A percentile compares a stretch with the other conserved stretches of the same genome.
Conservation (phyloP, 257 asterid genomes). For the Gardenia jasminoides region DNA sequence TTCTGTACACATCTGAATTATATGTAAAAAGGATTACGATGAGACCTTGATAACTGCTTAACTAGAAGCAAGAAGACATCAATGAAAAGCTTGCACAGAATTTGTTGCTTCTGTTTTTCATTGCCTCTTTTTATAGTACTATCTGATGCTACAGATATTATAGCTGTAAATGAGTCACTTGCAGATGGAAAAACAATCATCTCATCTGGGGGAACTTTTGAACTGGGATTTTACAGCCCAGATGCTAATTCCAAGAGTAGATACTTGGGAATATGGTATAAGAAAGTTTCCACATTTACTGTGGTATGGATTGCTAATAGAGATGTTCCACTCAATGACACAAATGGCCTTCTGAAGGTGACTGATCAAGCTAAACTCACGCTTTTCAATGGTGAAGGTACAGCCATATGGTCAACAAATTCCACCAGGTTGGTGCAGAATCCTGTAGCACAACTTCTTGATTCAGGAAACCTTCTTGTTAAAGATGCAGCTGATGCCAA, state of each 20-base stretch:
- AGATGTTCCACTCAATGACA: constrained; percentile 17
- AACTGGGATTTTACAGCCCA: constrained; percentile 43
- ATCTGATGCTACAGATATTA: too few relatives aligned
- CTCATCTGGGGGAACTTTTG: constrained; percentile 36
- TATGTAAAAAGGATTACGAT: too few relatives aligned
- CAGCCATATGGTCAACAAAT: constrained; percentile 39
- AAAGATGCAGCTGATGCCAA: constrained; percentile 26
- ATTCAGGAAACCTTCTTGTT: constrained; percentile 45
- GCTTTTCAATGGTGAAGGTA: constrained; percentile 18
- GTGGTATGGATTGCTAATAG: constrained; percentile 40
- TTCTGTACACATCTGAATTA: too few relatives aligned
- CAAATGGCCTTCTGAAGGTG: constrained; percentile 22
- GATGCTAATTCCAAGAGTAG: constrained; percentile 25
- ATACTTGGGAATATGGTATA: constrained; percentile 47
- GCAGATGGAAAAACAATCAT: constrained; percentile 34
- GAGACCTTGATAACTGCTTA: too few relatives aligned
- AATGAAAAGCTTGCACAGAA: too few relatives aligned
- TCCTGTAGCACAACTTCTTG: constrained; percentile 37
- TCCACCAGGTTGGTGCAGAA: constrained; percentile 12
- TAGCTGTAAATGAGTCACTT: too few relatives aligned
- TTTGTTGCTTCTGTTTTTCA: too few relatives aligned
- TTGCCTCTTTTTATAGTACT: too few relatives aligned
- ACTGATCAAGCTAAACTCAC: constrained; percentile 18
- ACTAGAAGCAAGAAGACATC: too few relatives aligned
- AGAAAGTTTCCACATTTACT: constrained; percentile 19